A percentile compares a stretch with the other conserved stretches of the same genome.
phyloP scores from a whole-genome alignment of 2,329 filamentous ascomycete species.

The Tolypocladium ophioglossoides region DNA sequence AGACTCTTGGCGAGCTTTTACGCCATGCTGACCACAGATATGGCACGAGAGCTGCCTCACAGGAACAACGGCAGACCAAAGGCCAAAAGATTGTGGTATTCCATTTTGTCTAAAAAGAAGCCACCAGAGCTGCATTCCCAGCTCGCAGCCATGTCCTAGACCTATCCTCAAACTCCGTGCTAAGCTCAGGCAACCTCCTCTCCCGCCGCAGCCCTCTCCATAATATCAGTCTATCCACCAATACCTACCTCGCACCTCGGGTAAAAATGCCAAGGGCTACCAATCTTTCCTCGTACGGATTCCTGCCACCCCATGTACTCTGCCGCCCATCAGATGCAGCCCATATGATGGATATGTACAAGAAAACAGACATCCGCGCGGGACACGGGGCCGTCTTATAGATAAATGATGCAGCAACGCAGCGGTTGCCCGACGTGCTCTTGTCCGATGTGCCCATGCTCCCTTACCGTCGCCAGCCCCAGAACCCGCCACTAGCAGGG shows the following conservation, averaged over 20 bases:
- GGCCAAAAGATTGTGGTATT: neutral
- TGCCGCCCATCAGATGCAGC: neutral
- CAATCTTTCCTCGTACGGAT: neutral
- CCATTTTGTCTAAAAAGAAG: neutral
- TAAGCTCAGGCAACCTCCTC: neutral
- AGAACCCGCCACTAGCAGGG: constrained; percentile 37
- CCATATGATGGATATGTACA: neutral
- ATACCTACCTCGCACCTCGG: neutral
- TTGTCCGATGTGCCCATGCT: neutral
- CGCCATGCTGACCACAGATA: too few species aligned
- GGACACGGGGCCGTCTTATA: neutral
- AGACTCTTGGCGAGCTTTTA: too few species aligned
- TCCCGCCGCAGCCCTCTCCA: neutral
- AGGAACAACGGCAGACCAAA: neutral
- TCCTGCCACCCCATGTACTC: neutral
- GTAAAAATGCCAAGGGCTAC: neutral
- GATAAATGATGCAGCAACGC: neutral
- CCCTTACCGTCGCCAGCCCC: constrained; percentile 39
- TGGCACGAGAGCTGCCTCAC: too few species aligned
- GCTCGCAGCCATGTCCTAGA: neutral
- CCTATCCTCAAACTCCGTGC: constrained; percentile 4
- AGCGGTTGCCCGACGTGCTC: neutral
- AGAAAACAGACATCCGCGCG: neutral
- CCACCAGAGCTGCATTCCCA: neutral
- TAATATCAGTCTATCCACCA: neutral